phyloP scores from a whole-genome alignment of 495 filamentous ascomycete genomes.

The Neurospora cerealis region DNA sequence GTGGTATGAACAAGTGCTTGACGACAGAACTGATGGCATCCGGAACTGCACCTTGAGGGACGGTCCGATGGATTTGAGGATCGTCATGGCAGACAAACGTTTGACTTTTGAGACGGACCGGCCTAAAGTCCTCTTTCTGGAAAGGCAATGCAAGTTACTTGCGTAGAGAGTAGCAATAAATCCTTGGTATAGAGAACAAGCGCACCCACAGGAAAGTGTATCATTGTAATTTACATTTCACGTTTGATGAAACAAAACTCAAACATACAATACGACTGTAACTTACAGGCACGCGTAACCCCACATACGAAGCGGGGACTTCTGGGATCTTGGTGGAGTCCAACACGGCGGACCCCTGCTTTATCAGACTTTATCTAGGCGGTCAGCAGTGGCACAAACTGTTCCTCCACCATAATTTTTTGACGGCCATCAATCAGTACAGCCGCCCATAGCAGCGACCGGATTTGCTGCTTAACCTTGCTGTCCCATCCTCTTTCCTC shows the following conservation, averaged over 20 bases:
- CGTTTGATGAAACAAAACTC: background rate
- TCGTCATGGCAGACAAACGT: constrained; percentile 9
- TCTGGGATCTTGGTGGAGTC: constrained; percentile 1
- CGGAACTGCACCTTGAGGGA: background rate
- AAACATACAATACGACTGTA: background rate
- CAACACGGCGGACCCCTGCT: constrained; percentile 11
- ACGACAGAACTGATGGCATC: background rate
- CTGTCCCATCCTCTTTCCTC: background rate
- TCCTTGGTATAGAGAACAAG: background rate
- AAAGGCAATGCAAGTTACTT: constrained; percentile 14
- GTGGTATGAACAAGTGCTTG: constrained; percentile 15
- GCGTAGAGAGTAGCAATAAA: background rate
- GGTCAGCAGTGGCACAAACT: constrained; percentile 29
- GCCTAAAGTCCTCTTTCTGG: constrained; percentile 17
- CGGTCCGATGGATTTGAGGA: background rate
- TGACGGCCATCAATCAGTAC: constrained; percentile 3
- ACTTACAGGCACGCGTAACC: background rate
- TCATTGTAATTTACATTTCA: background rate
- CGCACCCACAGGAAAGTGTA: background rate
- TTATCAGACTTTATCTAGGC: constrained; percentile 22
- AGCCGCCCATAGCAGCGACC: background rate
- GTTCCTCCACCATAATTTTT: constrained; percentile 23
- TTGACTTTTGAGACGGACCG: constrained; percentile 16
- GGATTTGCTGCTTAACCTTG: background rate
- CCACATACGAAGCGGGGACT: constrained; percentile 2